Evolutionary conservation across 805 yeast species (phyloP).

Genomic region (Saturnispora galanensis): DNA sequence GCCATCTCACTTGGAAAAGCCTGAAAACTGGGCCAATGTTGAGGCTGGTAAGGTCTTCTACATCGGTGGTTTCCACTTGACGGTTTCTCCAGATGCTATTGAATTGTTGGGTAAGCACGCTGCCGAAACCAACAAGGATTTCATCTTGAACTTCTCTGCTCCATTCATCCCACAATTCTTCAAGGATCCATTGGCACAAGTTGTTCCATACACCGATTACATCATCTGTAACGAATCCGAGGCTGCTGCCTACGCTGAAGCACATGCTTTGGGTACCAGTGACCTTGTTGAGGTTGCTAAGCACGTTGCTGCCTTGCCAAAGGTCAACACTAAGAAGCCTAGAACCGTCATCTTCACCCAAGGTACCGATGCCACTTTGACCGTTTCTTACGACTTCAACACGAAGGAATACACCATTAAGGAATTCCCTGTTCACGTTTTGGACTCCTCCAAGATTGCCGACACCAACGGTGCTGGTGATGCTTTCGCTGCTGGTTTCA

Average conservation of each 20-base stretch:
- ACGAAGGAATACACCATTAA: conserved; percentile 38
- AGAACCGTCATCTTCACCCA: conserved; percentile 93
- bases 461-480: conserved; percentile 99
- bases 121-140: conserved; percentile 29
- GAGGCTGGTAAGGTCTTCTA: conserved; percentile 75
- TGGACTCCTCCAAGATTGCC: conserved; percentile 55
- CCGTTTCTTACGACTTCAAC: conserved; percentile 47
- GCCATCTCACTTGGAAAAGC: conserved; percentile 73
- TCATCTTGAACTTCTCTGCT: conserved; percentile 83
- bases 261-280: conserved; percentile 54
- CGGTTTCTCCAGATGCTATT: conserved; percentile 95
- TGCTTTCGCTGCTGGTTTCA: conserved; percentile 94
- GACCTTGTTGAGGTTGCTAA: conserved; percentile 75
- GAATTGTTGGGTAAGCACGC: conserved; percentile 86
- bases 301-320: conserved; percentile 69
- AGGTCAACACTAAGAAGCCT: conserved; percentile 53
- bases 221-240: conserved; percentile 95
- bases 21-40: conserved; percentile 83
- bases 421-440: conserved; percentile 60
- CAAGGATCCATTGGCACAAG: conserved; percentile 77
- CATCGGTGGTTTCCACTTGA: conserved; percentile 98
- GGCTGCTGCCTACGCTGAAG: conserved; percentile 87
- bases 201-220: conserved; percentile 80
- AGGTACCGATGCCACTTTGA: conserved; percentile 84
- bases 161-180: conserved; percentile 95